These are phyloP conservation scores for Ilyonectria mors-panacis DNA, from an alignment of 2,329 filamentous ascomycete species.

Conservation along the genomic window DNA sequence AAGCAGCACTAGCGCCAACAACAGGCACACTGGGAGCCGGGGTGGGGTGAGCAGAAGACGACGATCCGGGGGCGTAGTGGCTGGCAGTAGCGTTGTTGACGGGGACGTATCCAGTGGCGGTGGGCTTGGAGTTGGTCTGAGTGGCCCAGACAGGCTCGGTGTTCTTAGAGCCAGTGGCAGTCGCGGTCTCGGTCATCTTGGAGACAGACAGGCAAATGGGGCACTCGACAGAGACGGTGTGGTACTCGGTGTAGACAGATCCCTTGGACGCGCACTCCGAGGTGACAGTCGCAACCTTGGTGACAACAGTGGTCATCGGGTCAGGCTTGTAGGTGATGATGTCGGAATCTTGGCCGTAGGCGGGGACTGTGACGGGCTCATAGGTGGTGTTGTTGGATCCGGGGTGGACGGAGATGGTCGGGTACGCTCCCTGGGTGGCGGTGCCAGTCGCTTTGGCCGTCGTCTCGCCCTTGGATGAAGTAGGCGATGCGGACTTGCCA, in stretches of 20 bases:
- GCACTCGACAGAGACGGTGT: slow-evolving; percentile 11
- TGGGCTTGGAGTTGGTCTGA: not conserved
- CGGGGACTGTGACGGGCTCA: slow-evolving; percentile 9
- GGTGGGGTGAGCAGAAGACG: slow-evolving; percentile 1
- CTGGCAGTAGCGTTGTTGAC: slow-evolving; percentile 6
- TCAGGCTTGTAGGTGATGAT: slow-evolving; percentile 20
- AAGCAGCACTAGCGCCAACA: slow-evolving; percentile 15
- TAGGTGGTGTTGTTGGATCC: slow-evolving; percentile 10
- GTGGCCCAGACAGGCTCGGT: slow-evolving; percentile 1
- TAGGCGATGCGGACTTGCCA: not conserved
- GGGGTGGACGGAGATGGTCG: slow-evolving; percentile 4
- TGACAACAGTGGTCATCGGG: not conserved
- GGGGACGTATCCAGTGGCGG: not conserved
- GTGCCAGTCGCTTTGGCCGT: not conserved
- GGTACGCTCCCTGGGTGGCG: not conserved
- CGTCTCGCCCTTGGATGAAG: not conserved
- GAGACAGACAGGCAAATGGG: slow-evolving; percentile 18
- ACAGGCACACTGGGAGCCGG: slow-evolving; percentile 11
- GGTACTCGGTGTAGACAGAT: slow-evolving; percentile 5
- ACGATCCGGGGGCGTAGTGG: slow-evolving; percentile 1
- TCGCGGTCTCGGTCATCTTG: not conserved
- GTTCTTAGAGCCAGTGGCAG: slow-evolving; percentile 1
- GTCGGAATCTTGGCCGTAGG: slow-evolving; percentile 20
- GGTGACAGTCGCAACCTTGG: slow-evolving; percentile 10
- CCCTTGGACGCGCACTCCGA: slow-evolving; percentile 21